Evolutionary conservation across 257 asterid species (phyloP).

Genomic region (Apocynum venetum): DNA sequence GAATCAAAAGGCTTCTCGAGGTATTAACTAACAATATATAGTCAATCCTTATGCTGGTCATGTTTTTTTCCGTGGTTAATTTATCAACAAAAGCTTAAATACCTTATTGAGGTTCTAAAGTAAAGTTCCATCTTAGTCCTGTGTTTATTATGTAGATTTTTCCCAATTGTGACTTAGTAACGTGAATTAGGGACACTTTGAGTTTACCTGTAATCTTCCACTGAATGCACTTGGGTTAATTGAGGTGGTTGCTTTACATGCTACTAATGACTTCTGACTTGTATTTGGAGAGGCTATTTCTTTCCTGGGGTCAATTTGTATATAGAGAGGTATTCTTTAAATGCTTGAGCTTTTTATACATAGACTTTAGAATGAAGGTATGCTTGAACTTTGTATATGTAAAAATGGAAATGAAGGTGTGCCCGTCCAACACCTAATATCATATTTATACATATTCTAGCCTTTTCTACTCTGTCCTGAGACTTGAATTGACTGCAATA

Average conservation of each 20-base stretch:
- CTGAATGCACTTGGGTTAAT: background rate
- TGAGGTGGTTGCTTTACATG: background rate
- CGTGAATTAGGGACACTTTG: background rate
- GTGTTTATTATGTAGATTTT: background rate
- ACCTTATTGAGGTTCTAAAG: background rate
- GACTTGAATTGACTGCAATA: too few species aligned
- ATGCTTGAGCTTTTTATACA: too few species aligned
- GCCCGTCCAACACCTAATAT: too few species aligned
- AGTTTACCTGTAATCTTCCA: background rate
- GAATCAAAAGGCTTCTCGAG: background rate
- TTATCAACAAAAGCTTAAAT: background rate
- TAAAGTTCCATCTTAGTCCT: background rate
- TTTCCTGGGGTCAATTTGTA: too few species aligned
- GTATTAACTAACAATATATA: conserved; percentile 1
- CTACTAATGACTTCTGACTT: too few species aligned
- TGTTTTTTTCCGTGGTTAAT: background rate
- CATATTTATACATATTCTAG: too few species aligned
- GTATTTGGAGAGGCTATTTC: too few species aligned
- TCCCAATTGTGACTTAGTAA: background rate
- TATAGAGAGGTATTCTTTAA: too few species aligned
- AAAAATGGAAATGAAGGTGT: too few species aligned
- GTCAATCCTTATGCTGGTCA: background rate
- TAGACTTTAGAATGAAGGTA: too few species aligned
- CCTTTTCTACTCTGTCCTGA: too few species aligned
- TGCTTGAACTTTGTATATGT: too few species aligned